A percentile compares a stretch with the other conserved stretches of the same genome.
Conservation (phyloP, 2,329 filamentous ascomycete species). For the Fusarium veterinarium region DNA sequence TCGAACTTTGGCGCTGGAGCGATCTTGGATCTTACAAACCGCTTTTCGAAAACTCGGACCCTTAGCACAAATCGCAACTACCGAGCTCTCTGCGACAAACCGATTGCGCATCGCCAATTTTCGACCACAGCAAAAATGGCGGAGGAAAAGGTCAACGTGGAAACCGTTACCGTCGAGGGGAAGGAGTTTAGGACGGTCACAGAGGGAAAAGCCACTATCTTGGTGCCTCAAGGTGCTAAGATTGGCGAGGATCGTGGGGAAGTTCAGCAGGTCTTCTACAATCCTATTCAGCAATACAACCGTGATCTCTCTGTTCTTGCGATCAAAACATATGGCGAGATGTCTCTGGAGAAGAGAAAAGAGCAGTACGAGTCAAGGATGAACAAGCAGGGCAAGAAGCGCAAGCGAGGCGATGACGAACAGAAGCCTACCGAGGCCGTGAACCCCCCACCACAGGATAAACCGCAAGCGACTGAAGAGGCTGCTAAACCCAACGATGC, state of each 20-base stretch:
- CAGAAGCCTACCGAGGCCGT: constrained; percentile 35
- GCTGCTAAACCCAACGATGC: constrained; percentile 8
- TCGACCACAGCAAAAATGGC: constrained; percentile 40
- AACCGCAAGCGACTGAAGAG: constrained; percentile 31
- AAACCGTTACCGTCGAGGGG: constrained; percentile 53
- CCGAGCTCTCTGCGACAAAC: constrained; percentile 1
- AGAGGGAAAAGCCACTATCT: constrained; percentile 68
- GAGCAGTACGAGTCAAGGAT: constrained; percentile 56
- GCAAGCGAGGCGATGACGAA: constrained; percentile 57
- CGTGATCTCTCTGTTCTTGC: constrained; percentile 92
- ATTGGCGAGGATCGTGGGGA: constrained; percentile 65
- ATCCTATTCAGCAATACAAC: constrained; percentile 99
- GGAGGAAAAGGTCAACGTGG: constrained; percentile 25
- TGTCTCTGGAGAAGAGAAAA: constrained; percentile 61
- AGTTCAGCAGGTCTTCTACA: constrained; percentile 92
- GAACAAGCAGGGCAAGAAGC: constrained; percentile 57
- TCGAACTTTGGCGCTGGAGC: constrained; percentile 30
- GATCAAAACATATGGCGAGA: constrained; percentile 88
- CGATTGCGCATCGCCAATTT: constrained; percentile 24
- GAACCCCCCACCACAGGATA: constrained; percentile 16
- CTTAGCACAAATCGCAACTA: neutral
- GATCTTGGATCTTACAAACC: constrained; percentile 5
- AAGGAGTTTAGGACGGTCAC: constrained; percentile 63
- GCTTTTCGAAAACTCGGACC: neutral
- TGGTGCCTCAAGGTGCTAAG: constrained; percentile 61